Base-by-base conservation (phyloP, 306 rosid genomes). In the Citrullus colocynthis region DNA sequence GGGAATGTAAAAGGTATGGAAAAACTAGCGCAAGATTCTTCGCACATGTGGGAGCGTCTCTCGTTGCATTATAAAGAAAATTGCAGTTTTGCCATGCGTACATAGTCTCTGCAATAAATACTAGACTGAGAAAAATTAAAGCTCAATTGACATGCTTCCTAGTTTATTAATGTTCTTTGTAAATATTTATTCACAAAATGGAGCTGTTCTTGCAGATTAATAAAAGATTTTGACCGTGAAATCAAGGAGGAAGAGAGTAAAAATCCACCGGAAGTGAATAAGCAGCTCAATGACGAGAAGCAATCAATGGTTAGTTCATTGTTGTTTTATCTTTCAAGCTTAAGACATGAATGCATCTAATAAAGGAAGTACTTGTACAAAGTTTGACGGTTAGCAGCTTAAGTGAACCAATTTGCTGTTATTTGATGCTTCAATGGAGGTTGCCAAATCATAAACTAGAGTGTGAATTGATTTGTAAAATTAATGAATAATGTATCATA, bases 271-370 rank as follows among this genome's bases (percentile, higher is more conserved):
- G 98, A 96, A 64, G 93, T 88, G 90, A 91, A 86, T 82, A 96
- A 92, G 89, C 99, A 92, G 85, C 96, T 96, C 72, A 96, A 96
- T 78, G 99, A 96, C 60, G 99, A 92, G 90, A 92, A 92, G 77
- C 99, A 96, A 83, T 89, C 96, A 7, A 87, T 96, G 98, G 99
- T 96, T 63, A 79, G 85, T 87, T 72, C 61, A 77, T 73, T 82
- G 59, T 4, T 37, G 56, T 56, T 78, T 62, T 65, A 49, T 71
- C 71, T 62, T 66, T 74, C 32, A 48, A 45, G 58, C 57, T 80
- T 51, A 9, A 59, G 30, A 55, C 77, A 67, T 75, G 82, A 80
- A 78, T 67, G 21, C 41, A 51, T 75, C 15, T 42, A 21, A 63
- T 15, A 28, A 61, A 34, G 60, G 15, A 9, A 41, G 49, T 20